Percentiles rank a stretch among this genome's conserved stretches.
Evolutionary conservation across 371 early-diverging fungal species (phyloP).

Genomic region (Sporodiniella umbellata): DNA sequence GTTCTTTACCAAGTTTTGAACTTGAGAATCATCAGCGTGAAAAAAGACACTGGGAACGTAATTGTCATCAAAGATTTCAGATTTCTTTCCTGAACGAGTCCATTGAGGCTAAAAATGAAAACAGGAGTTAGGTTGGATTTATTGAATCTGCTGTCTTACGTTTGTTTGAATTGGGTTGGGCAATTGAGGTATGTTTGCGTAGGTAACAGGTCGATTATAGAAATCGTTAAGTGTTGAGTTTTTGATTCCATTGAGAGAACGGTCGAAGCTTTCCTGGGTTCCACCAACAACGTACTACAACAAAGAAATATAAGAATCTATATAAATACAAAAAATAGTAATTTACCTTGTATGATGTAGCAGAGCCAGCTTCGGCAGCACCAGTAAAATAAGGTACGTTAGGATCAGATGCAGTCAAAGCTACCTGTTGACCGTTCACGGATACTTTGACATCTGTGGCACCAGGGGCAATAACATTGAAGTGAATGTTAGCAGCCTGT

Average conservation of each 20-base stretch:
- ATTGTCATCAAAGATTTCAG: slow-evolving; percentile 47
- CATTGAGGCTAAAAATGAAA: slow-evolving; percentile 42
- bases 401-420: slow-evolving; percentile 38
- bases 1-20: slow-evolving; percentile 28
- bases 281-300: slow-evolving; percentile 46
- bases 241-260: slow-evolving; percentile 29
- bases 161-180: slow-evolving; percentile 46
- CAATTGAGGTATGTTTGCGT: slow-evolving; percentile 50
- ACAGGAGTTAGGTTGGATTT: too few relatives aligned
- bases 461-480: slow-evolving; percentile 53
- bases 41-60: slow-evolving; percentile 51
- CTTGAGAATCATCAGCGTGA: slow-evolving; percentile 23
- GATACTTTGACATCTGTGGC: slow-evolving; percentile 45
- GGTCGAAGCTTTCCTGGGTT: slow-evolving; percentile 42
- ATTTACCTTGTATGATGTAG: slow-evolving; percentile 42
- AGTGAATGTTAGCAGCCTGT: slow-evolving; percentile 41
- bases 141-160: slow-evolving; percentile 10
- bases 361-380: slow-evolving; percentile 31
- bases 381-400: slow-evolving; percentile 47
- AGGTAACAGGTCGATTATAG: slow-evolving; percentile 46
- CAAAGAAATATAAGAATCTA: not conserved
- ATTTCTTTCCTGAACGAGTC: slow-evolving; percentile 40
- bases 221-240: slow-evolving; percentile 48
- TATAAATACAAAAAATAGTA: too few relatives aligned
- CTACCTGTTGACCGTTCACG: slow-evolving; percentile 37